Base-by-base conservation (phyloP, 139 green algal species). In the Volvox africanus region DNA sequence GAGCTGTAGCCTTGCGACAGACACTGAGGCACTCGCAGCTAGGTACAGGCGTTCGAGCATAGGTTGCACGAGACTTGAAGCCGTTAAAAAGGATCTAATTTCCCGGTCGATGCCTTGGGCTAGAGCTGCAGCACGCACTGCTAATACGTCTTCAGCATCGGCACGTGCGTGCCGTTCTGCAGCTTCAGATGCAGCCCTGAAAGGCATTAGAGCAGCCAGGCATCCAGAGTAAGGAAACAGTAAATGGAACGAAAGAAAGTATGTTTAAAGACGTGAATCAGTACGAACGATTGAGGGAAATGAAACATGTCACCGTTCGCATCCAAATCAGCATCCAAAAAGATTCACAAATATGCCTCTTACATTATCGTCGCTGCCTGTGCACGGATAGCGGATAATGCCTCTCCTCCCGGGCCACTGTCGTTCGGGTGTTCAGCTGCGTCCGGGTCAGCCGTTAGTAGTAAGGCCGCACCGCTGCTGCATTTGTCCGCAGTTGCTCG, bases 281-380 rank as follows among this genome's bases (percentile, higher is more conserved):
- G 44, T 9, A 55, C 9, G 9, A 55, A 55, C 44, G 44, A 9
- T 9, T 9, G 44, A 55, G 9, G 44, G 44, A 55, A 55, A 55
- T 55, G 44, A 55, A 9, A 9, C 44, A 55, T 55, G 44, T 55
- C 44, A 14, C 9, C 44, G 44, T 55, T 5, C 44, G 44, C 44
- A 55, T 55, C 44, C 44, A 55, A 14, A 55, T 14, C 9, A 55
- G 44, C 44, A 5, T 55, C 9, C 44, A 55, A 5, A 5, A 55
- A 5, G 9, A 5, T 55, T 9, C 5, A 55, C 44, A 55, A 5
- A 55, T 55, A 73, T 16, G 65, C 65, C 65, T 55, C 61, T 61
- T 61, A 79, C 82, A 36, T 79, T 19, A 88, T 79, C 18, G 82
- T 36, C n/a, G 82, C 82, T 26, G 82, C 82, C 36, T 88, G 82